Evolutionary conservation across 2,329 filamentous ascomycete genomes (phyloP), one percentile per base, ranked within the genome.

Genomic region (Cordyceps fumosorosea): DNA sequence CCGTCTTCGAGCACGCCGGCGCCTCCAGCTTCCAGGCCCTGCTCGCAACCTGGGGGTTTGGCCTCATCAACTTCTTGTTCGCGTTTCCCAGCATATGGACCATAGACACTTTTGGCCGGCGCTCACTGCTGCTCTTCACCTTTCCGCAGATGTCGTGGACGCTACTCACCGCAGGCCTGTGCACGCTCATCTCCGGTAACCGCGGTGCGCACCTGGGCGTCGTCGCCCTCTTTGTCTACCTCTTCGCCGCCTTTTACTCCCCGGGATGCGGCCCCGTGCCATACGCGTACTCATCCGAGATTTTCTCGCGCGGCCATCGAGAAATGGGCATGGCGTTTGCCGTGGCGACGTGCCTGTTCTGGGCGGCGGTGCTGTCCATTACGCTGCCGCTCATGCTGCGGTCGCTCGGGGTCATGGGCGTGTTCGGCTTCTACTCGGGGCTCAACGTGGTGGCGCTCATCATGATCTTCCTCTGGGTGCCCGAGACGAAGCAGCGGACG

Each of bases 291-390:
- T 83, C 80, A 5, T 86, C 87, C 48, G 88, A 90, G 71, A 85
- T 89, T 1, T 90, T 87, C 70, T 87, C 88, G 0, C 80, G 89
- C 0, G 87, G 85, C 1, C 87, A 90, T 70, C 81, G 88, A 68
- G 88, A 90, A 69, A 80, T 89, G 26, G 88, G 88, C 62, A 90
- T 90, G 88, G 82, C 81, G 0, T 89, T 82, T 73, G 83, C 86
- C 8, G 87, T 89, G 10, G 84, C 87, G 1, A 89, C 85, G 0
- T 88, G 85, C 65, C 76, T 88, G 8, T 81, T 81, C 68, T 84
- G 80, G 80, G 84, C 83, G 0, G 78, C 82, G 0, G 81, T 89
- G 0, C 74, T 87, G 52, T 81, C 82, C n/a, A 82, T 89, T 57
- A 88, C 84, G 0, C 86, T 87, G 68, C 85, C 85, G 2, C 76